Percentiles rank a stretch among this genome's conserved stretches.
phyloP scores from a whole-genome alignment of 345 rosid genomes.

The Combretum micranthum region DNA sequence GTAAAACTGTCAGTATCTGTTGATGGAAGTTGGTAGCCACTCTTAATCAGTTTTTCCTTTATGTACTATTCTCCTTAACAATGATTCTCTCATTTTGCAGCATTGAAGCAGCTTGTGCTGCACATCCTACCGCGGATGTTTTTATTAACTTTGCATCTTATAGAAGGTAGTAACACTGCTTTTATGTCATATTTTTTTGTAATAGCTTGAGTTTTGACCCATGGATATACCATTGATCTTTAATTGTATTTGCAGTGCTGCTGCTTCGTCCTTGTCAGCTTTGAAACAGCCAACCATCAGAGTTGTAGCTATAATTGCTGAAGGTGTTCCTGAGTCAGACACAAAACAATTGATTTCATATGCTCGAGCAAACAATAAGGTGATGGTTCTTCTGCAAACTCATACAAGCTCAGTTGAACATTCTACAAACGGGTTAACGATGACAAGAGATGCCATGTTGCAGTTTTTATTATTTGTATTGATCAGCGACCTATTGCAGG shows the following conservation, averaged over 20 bases:
- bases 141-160: conserved; percentile 93
- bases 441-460: no score
- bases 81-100: conserved; percentile 39
- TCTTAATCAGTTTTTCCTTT: not conserved
- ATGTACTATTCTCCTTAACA: conserved; percentile 1
- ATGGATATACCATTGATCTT: conserved; percentile 3
- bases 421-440: no score
- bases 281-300: conserved; percentile 91
- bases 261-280: conserved; percentile 96
- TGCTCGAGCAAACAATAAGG: conserved; percentile 97
- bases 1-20: no score
- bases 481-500: conserved; percentile 32
- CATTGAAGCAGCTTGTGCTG: conserved; percentile 85
- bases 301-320: conserved; percentile 94
- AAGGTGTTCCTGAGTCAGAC: conserved; percentile 98
- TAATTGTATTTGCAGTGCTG: conserved; percentile 53
- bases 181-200: not conserved
- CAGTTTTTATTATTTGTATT: conserved; percentile 12
- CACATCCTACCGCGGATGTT: conserved; percentile 95
- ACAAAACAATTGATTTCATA: conserved; percentile 84
- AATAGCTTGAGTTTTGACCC: conserved; percentile 10
- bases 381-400: conserved; percentile 11
- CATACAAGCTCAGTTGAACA: conserved; percentile 3
- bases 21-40: no score
- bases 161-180: conserved; percentile 47